These are phyloP conservation scores for Nicotiana tomentosiformis DNA, from an alignment of 257 asterid genomes.

Conservation along the genomic window DNA sequence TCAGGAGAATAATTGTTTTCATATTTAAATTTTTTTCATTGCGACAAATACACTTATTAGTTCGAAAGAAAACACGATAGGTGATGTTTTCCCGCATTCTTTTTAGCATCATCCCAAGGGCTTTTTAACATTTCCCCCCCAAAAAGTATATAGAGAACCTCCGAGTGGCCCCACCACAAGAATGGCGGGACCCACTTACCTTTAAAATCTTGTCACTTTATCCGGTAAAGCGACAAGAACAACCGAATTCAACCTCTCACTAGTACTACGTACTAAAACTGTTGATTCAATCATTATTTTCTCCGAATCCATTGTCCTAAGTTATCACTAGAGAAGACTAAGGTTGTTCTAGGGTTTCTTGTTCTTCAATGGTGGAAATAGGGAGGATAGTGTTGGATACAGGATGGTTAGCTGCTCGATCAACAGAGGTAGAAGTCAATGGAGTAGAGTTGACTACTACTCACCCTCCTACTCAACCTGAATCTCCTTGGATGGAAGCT, in stretches of 20 bases:
- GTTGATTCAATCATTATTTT: background rate
- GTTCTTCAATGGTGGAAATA: slow-evolving; percentile 32
- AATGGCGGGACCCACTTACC: background rate
- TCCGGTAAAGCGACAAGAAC: background rate
- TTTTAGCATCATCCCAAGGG: too few relatives aligned
- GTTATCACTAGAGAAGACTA: background rate
- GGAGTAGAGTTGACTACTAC: slow-evolving; percentile 86
- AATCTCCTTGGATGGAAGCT: slow-evolving; percentile 83
- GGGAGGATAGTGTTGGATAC: slow-evolving; percentile 61
- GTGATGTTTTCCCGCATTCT: background rate
- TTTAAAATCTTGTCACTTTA: background rate
- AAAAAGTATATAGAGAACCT: background rate
- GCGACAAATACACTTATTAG: too few relatives aligned
- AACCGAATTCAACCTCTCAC: background rate
- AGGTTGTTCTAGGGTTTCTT: background rate
- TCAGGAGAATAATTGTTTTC: too few relatives aligned
- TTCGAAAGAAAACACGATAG: background rate
- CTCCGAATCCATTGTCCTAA: background rate
- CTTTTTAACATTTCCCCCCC: background rate
- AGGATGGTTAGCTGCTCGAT: slow-evolving; percentile 93
- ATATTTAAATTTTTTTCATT: too few relatives aligned
- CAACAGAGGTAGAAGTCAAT: slow-evolving; percentile 63
- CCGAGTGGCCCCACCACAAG: background rate
- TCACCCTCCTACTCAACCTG: slow-evolving; percentile 42
- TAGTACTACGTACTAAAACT: too few relatives aligned